A percentile compares a stretch with the other conserved stretches of the same genome.
Evolutionary conservation across 2,329 filamentous ascomycete species (phyloP).

Genomic region (Alternaria rosae): DNA sequence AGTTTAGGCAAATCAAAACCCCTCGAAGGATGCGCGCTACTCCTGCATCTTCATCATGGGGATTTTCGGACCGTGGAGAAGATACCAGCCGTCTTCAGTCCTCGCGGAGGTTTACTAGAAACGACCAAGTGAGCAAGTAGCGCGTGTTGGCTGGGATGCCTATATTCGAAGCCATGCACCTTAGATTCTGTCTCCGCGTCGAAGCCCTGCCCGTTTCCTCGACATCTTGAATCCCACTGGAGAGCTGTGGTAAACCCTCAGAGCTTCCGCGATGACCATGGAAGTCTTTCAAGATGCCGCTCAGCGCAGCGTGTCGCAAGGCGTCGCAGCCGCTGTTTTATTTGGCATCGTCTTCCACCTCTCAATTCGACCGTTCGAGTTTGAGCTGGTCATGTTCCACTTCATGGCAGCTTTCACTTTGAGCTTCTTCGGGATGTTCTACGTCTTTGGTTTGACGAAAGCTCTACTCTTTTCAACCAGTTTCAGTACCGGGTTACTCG

Average conservation of each 20-base stretch:
- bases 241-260: background rate
- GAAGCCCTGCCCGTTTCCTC: background rate
- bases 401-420: slow-evolving; percentile 25
- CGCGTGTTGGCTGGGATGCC: background rate
- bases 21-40: background rate
- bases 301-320: background rate
- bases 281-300: slow-evolving; percentile 5
- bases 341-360: slow-evolving; percentile 31
- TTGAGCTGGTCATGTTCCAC: slow-evolving; percentile 35
- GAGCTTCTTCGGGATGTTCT: slow-evolving; percentile 19
- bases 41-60: background rate
- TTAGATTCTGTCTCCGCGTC: background rate
- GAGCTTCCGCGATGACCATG: background rate
- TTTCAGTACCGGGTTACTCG: slow-evolving; percentile 24
- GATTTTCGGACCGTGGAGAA: background rate
- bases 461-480: slow-evolving; percentile 5
- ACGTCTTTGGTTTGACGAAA: slow-evolving; percentile 12
- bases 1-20: background rate
- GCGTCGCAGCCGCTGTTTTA: slow-evolving; percentile 12
- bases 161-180: background rate
- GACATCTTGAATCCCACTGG: background rate
- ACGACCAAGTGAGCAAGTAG: background rate
- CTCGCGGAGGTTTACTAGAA: background rate
- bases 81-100: background rate
- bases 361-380: slow-evolving; percentile 25